Evolutionary conservation across 164 flowering plant genomes (phyloP), one percentile per base, ranked within the genome.

Genomic region (Nelumbo lutea): DNA sequence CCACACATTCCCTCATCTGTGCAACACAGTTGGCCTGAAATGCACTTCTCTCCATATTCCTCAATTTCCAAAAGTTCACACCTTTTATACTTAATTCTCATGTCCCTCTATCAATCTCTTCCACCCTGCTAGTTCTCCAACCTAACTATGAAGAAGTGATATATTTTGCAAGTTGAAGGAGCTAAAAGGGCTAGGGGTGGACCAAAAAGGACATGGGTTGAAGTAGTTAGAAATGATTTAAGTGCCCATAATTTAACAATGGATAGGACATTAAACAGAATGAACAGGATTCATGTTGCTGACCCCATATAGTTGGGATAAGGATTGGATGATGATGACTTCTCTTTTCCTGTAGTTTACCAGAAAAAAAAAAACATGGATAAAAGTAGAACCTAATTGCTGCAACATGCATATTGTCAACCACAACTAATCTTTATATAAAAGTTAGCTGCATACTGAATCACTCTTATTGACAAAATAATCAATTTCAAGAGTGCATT

Each of bases 21-120:
- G 83, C 87, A 9, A 69, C 79, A 9, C 84, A 83, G 45, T 42
- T 85, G 60, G 81, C 76, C 14, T 85, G 82, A 80, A 83, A 65
- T 66, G 81, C 82, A 2, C 2, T 82, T 38, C 78, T 81, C 63
- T 79, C 86, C 8, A 73, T 61, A 69, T 67, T 81, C 63, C 66
- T 82, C 42, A 82, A 81, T 57, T 53, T 67, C 10, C 80, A 82
- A 44, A 82, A 75, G 69, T 64, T 84, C 79, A 80, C 83, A 3
- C 75, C 80, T 48, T 68, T 39, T 11, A 78, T 79, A 10, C 1
- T 81, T 6, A 82, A 84, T 61, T 84, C 87, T 3, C 9, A 81
- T 0, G 76, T 81, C 38, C 71, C 84, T 41, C 75, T 83, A 65
- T 78, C 84, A 5, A 41, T 74, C 59, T 85, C 90, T 41, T 70